Conservation (phyloP, 129 eudicot genomes). For the Flaveria sonorensis region DNA sequence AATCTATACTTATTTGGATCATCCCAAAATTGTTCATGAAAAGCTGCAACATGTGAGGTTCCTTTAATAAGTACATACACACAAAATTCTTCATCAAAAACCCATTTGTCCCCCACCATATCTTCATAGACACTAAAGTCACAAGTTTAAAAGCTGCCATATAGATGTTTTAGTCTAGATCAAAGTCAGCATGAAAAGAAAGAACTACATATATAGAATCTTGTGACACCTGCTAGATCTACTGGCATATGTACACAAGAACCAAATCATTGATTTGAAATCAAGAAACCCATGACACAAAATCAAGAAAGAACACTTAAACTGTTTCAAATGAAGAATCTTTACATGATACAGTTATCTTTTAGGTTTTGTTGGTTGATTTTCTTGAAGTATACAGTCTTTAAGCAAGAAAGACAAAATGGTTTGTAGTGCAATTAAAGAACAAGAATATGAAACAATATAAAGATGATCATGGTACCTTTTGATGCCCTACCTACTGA, state of each 20-base stretch:
- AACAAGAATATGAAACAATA: conserved; percentile 20
- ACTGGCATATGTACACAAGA: neutral
- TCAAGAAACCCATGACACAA: conserved; percentile 31
- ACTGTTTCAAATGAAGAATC: conserved; percentile 15
- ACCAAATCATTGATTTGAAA: conserved; percentile 14
- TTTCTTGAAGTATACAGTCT: conserved; percentile 7
- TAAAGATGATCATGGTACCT: conserved; percentile 30
- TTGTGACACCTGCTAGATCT: conserved; percentile 24
- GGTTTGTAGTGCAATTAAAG: neutral
- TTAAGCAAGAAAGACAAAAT: conserved; percentile 19
- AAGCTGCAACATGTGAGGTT: conserved; percentile 40
- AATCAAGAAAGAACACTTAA: conserved; percentile 21
- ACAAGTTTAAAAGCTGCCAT: conserved; percentile 10
- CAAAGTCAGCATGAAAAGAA: conserved; percentile 30
- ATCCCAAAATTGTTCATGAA: conserved; percentile 11
- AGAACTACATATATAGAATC: conserved; percentile 5
- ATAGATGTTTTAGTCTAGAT: conserved; percentile 1
- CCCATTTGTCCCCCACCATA: conserved; percentile 27
- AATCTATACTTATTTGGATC: conserved; percentile 25
- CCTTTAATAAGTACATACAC: conserved; percentile 10
- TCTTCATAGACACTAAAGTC: conserved; percentile 16
- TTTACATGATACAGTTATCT: conserved; percentile 19
- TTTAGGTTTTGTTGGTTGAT: conserved; percentile 25
- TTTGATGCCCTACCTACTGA: conserved; percentile 27
- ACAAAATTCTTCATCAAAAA: conserved; percentile 16